Percentiles rank a stretch among this genome's conserved stretches.
phyloP scores from a whole-genome alignment of 129 eudicot genomes.

The Helianthus tuberosus region DNA sequence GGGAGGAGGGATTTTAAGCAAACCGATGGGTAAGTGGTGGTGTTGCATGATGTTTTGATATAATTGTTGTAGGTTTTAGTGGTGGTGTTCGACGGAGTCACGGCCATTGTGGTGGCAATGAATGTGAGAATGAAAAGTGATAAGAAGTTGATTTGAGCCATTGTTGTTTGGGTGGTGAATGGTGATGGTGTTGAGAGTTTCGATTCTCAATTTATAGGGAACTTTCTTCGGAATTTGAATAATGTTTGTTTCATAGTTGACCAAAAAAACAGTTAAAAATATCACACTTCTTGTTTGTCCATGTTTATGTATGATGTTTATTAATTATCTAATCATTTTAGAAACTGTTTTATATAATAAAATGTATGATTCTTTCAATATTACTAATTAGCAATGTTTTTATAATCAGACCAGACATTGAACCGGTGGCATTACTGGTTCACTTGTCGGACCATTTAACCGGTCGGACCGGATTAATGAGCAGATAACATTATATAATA shows the following conservation, averaged over 20 bases:
- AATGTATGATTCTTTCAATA: no score
- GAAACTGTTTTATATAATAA: no score
- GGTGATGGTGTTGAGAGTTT: background rate
- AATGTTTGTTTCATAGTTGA: background rate
- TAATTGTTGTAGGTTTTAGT: conserved; percentile 33
- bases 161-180: conserved; percentile 11
- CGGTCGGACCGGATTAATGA: no score
- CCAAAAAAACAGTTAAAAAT: background rate
- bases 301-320: background rate
- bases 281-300: background rate
- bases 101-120: background rate
- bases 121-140: conserved; percentile 14
- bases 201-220: background rate
- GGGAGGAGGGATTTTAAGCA: conserved; percentile 58
- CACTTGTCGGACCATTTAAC: no score
- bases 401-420: no score
- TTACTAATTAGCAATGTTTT: no score
- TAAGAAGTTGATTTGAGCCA: conserved; percentile 12
- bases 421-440: no score
- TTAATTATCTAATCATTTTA: background rate
- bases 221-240: background rate
- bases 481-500: no score
- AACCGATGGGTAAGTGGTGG: conserved; percentile 54
- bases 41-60: conserved; percentile 52
- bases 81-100: background rate